phyloP scores from a whole-genome alignment of 257 asterid species.

The Anisodus tanguticus region DNA sequence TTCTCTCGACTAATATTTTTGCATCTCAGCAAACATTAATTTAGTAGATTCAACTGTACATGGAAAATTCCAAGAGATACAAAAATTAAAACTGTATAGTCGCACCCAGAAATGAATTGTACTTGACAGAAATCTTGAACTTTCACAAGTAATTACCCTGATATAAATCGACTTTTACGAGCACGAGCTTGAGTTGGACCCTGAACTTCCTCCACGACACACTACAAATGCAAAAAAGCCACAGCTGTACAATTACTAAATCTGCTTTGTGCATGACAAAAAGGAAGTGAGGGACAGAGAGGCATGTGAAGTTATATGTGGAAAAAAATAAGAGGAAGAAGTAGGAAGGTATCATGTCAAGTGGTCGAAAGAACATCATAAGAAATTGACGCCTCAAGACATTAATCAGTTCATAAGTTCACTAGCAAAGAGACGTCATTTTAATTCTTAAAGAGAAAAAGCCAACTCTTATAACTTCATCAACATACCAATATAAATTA shows the following conservation, averaged over 20 bases:
- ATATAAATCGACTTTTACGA: slow-evolving; percentile 93
- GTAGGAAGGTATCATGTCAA: background rate
- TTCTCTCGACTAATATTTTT: slow-evolving; percentile 7
- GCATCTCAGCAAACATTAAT: slow-evolving; percentile 1
- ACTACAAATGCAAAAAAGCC: slow-evolving; percentile 49
- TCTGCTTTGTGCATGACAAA: background rate
- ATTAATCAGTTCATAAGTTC: background rate
- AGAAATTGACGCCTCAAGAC: background rate
- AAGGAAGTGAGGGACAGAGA: background rate
- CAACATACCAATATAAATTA: background rate
- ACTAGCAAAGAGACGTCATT: background rate
- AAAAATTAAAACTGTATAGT: background rate
- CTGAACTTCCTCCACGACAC: slow-evolving; percentile 98
- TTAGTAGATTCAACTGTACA: slow-evolving; percentile 3
- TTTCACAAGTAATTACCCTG: slow-evolving; percentile 66
- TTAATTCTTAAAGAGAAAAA: background rate
- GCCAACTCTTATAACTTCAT: slow-evolving; percentile 2
- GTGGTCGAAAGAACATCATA: background rate
- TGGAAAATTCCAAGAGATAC: background rate
- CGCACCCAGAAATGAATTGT: slow-evolving; percentile 6
- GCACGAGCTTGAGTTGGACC: slow-evolving; percentile 98
- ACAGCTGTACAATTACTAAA: slow-evolving; percentile 25
- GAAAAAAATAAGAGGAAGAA: background rate
- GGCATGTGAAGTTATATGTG: background rate
- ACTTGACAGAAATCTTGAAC: background rate